Percentiles rank a stretch among this genome's conserved stretches.
These are phyloP conservation scores for Lactarius hengduanensis DNA, from an alignment of 768 basidiomycete species.

Conservation along the genomic window DNA sequence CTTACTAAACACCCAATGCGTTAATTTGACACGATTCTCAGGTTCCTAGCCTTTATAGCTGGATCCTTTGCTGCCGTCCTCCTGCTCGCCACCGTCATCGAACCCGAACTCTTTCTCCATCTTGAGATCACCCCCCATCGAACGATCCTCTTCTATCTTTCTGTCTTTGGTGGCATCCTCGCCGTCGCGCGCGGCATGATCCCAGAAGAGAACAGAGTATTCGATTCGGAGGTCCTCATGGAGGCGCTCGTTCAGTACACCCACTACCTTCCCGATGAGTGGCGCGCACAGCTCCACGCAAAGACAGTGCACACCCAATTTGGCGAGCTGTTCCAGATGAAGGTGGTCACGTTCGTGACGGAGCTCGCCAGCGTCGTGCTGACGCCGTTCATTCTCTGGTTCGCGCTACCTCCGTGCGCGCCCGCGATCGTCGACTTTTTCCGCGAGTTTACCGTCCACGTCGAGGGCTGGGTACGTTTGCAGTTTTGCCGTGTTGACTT, in stretches of 20 bases:
- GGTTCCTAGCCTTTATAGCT: constrained; percentile 94
- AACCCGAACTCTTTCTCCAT: constrained; percentile 89
- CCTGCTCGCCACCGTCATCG: constrained; percentile 84
- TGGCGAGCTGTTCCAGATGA: constrained; percentile 91
- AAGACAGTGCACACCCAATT: constrained; percentile 92
- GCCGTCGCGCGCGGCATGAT: constrained; percentile 94
- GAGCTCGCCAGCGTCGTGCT: constrained; percentile 89
- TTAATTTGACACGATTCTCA: constrained; percentile 34
- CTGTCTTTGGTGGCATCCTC: constrained; percentile 82
- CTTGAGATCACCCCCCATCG: constrained; percentile 94
- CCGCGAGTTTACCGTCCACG: constrained; percentile 95
- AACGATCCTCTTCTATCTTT: constrained; percentile 91
- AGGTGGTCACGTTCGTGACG: constrained; percentile 80
- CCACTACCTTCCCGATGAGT: constrained; percentile 93
- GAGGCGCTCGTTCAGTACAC: constrained; percentile 90
- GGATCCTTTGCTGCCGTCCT: constrained; percentile 97
- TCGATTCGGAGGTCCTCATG: constrained; percentile 93
- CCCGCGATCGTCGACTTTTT: constrained; percentile 96
- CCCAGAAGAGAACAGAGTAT: constrained; percentile 89
- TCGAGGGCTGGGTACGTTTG: constrained; percentile 97
- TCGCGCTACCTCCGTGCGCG: constrained; percentile 86
- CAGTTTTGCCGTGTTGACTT: constrained; percentile 98
- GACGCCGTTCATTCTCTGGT: constrained; percentile 93
- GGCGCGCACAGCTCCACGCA: constrained; percentile 87
- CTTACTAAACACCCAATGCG: not conserved